These are phyloP conservation scores for Chalciporus sp. DNA, from an alignment of 1,284 basidiomycete genomes.

Conservation along the genomic window DNA sequence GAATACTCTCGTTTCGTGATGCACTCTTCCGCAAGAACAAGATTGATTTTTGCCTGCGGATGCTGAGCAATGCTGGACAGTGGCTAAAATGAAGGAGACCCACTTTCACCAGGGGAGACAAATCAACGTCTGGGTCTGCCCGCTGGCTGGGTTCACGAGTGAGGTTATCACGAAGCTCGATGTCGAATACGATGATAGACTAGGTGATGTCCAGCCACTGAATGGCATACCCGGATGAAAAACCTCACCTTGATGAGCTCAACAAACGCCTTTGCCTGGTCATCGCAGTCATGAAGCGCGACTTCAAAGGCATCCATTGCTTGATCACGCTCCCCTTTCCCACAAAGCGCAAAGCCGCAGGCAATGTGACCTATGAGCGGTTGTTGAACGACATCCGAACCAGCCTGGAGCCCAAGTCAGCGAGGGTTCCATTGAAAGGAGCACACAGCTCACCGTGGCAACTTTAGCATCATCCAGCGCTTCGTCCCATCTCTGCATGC, in stretches of 20 bases:
- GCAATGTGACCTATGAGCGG: slow-evolving; percentile 4
- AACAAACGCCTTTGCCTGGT: neutral
- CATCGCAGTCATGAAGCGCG: neutral
- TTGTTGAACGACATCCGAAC: neutral
- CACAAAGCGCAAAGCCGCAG: neutral
- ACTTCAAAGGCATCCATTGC: neutral
- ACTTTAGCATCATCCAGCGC: slow-evolving; percentile 1
- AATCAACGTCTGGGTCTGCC: neutral
- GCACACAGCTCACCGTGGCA: neutral
- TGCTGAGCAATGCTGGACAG: neutral
- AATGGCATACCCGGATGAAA: neutral
- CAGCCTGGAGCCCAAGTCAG: neutral
- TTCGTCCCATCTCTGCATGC: neutral
- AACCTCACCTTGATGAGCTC: slow-evolving; percentile 6
- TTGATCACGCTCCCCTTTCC: neutral
- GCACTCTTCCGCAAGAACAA: neutral
- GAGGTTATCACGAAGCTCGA: neutral
- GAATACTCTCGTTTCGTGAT: neutral
- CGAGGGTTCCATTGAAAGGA: neutral
- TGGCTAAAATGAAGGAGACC: neutral
- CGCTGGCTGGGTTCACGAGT: neutral
- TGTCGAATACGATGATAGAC: slow-evolving; percentile 1
- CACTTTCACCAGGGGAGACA: slow-evolving; percentile 1
- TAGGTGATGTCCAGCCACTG: neutral
- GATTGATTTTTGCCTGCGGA: neutral